Conservation (phyloP, 495 filamentous ascomycete species). For the Penicillium lividum region DNA sequence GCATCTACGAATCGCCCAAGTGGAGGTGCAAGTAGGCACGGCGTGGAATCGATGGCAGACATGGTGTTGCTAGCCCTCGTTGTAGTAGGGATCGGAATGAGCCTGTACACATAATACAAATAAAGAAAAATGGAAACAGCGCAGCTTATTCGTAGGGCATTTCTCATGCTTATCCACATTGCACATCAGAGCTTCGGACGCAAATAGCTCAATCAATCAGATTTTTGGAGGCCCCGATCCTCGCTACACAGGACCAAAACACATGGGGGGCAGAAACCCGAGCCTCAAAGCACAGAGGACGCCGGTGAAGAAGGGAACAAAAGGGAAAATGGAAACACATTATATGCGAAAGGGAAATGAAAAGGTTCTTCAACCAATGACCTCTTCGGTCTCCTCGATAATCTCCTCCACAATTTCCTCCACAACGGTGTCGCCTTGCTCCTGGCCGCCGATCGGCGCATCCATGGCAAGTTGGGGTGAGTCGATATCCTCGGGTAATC, state of each 20-base stretch:
- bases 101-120: constrained; percentile 21
- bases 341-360: constrained; percentile 35
- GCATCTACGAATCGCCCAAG: constrained; percentile 6
- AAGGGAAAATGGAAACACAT: constrained; percentile 39
- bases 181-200: constrained; percentile 31
- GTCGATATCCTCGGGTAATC: constrained; percentile 63
- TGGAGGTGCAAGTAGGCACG: constrained; percentile 4
- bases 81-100: constrained; percentile 18
- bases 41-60: constrained; percentile 7
- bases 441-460: constrained; percentile 45
- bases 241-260: constrained; percentile 26
- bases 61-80: constrained; percentile 16
- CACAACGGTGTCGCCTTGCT: constrained; percentile 69
- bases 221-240: constrained; percentile 33
- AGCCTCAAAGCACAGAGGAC: constrained; percentile 26
- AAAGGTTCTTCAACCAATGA: constrained; percentile 48
- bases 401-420: constrained; percentile 94
- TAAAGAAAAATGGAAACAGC: constrained; percentile 13
- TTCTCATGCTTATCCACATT: constrained; percentile 41
- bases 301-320: constrained; percentile 27
- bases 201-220: constrained; percentile 32
- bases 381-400: constrained; percentile 89
- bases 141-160: constrained; percentile 32
- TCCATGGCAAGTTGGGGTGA: constrained; percentile 57
- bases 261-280: constrained; percentile 29